phyloP scores from a whole-genome alignment of 306 rosid genomes.

The Inga leiocalycina region DNA sequence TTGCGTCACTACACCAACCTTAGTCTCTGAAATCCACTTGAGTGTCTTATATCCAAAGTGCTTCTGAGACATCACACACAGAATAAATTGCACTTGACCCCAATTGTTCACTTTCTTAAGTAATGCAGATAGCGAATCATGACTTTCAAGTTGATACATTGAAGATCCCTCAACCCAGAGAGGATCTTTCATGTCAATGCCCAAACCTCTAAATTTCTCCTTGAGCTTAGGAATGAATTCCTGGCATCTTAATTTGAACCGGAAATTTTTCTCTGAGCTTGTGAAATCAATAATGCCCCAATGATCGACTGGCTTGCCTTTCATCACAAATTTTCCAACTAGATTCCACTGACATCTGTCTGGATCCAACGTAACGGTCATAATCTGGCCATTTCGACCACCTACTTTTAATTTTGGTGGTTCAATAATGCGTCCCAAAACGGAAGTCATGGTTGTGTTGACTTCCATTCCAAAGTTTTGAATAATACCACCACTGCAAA shows the following conservation, averaged over 20 bases:
- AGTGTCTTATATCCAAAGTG: constrained; percentile 66
- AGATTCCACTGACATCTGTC: constrained; percentile 81
- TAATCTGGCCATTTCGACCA: constrained; percentile 48
- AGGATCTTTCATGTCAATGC: constrained; percentile 67
- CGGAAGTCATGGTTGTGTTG: constrained; percentile 53
- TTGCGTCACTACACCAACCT: constrained; percentile 76
- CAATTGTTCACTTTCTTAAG: constrained; percentile 40
- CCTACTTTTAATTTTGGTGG: constrained; percentile 74
- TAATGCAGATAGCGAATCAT: constrained; percentile 42
- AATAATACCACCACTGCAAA: constrained; percentile 58
- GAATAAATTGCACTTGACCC: constrained; percentile 57
- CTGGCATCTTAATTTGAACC: constrained; percentile 28
- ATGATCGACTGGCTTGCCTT: constrained; percentile 55
- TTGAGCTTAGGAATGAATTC: constrained; percentile 54
- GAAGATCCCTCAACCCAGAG: constrained; percentile 36
- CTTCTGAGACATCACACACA: constrained; percentile 72
- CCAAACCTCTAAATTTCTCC: constrained; percentile 49
- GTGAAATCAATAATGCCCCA: constrained; percentile 77
- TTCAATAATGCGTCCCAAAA: constrained; percentile 63
- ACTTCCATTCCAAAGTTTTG: constrained; percentile 68
- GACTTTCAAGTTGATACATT: constrained; percentile 45
- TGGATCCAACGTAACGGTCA: constrained; percentile 47
- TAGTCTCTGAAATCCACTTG: constrained; percentile 78
- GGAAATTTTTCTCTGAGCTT: background rate
- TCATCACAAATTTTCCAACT: constrained; percentile 57